Evolutionary conservation across 2,329 filamentous ascomycete species (phyloP), one percentile per base, ranked within the genome.

Genomic region (Westerdykella ornata): DNA sequence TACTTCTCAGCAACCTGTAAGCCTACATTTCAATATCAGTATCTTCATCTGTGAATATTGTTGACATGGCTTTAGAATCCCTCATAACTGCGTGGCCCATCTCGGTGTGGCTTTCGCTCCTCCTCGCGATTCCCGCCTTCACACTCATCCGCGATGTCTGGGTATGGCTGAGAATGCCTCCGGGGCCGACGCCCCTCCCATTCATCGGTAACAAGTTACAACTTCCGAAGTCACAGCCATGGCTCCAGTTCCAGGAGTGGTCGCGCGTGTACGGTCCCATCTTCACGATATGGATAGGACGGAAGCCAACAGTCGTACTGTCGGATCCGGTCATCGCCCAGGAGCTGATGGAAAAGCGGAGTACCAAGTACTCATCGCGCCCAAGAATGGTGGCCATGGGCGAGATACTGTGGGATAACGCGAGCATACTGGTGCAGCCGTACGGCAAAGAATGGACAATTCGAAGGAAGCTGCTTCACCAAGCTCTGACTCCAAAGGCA

Each of bases 231-330:
- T 53, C 57, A n/a, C 51, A 55, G 34, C 60, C 60, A 31, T 64
- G 61, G 61, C 49, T 61, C 36, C 56, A 62, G 38, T 62, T 73
- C 53, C 56, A 72, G 46, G 52, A 67, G 41, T 72, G 69, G 70
- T 67, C 67, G 8, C 60, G 65, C 35, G 52, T 32, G 17, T 73
- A 73, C 45, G 71, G 71, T 0, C 68, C 69, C 3, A 71, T 73
- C 37, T 72, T 69, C 52, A 73, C 71, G 2, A 62, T 73, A 44
- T 72, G 70, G 70, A 67, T 72, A 18, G 70, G 70, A 0, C 59
- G 69, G n/a, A 65, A 60, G 9, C 69, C 70, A 2, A 71, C 69
- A 0, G 44, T 74, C 4, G 58, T 73, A 38, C 59, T 73, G 37
- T 72, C 65, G 0, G 70, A 73, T 45, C 69, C 69, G 0, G 50